Evolutionary conservation across 2,329 filamentous ascomycete genomes (phyloP).

Genomic region (Fusarium annulatum): DNA sequence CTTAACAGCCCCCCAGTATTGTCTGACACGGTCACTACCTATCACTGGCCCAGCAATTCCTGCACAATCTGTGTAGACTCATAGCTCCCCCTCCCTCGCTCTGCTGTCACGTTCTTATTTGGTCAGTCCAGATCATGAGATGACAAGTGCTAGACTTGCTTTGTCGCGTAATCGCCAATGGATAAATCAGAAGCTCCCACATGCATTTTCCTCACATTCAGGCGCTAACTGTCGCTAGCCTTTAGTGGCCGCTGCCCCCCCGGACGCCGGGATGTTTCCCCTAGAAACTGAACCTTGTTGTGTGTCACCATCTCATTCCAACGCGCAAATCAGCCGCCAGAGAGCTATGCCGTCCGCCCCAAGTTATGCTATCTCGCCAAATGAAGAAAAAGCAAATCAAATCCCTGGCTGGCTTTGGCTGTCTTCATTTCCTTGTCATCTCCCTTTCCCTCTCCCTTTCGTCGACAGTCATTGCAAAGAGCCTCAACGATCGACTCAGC

Average conservation of each 20-base stretch:
- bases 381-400: slow-evolving; percentile 25
- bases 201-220: slow-evolving; percentile 11
- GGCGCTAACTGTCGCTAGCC: slow-evolving; percentile 31
- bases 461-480: slow-evolving; percentile 19
- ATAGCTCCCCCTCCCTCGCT: slow-evolving; percentile 15
- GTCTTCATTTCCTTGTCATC: slow-evolving; percentile 23
- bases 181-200: slow-evolving; percentile 27
- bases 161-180: slow-evolving; percentile 7
- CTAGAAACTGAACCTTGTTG: slow-evolving; percentile 26
- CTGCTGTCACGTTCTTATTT: slow-evolving; percentile 32
- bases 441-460: slow-evolving; percentile 19
- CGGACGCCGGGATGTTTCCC: slow-evolving; percentile 23
- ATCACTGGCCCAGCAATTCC: slow-evolving; percentile 13
- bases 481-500: slow-evolving; percentile 27
- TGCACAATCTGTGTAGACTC: slow-evolving; percentile 13
- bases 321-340: slow-evolving; percentile 19
- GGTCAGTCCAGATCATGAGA: slow-evolving; percentile 11
- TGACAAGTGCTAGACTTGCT: slow-evolving; percentile 4
- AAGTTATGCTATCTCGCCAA: slow-evolving; percentile 8
- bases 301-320: background rate
- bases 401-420: background rate
- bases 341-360: slow-evolving; percentile 10
- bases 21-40: slow-evolving; percentile 10
- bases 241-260: slow-evolving; percentile 35
- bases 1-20: slow-evolving; percentile 13